A percentile compares a stretch with the other conserved stretches of the same genome.
phyloP scores from a whole-genome alignment of 2,329 filamentous ascomycete genomes.

The Sporothrix dimorphospora region DNA sequence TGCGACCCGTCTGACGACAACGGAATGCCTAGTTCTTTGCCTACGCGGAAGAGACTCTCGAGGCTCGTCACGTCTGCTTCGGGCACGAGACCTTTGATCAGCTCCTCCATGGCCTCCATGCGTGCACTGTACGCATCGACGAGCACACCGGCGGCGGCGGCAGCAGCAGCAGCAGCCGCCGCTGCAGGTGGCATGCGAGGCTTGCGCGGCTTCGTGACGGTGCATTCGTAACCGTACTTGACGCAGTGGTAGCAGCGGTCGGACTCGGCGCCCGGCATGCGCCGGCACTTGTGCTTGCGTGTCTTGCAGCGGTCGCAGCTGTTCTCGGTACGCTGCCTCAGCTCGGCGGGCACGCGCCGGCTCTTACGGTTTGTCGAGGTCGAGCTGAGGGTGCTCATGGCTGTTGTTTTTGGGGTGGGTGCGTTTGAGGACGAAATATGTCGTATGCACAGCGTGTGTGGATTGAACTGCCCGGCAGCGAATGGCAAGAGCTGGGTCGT shows the following conservation, averaged over 20 bases:
- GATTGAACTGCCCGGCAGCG: too few relatives aligned
- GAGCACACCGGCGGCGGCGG: background rate
- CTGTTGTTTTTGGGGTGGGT: background rate
- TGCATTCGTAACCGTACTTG: conserved; percentile 45
- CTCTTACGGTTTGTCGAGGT: conserved; percentile 27
- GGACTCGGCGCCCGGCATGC: conserved; percentile 39
- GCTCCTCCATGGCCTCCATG: conserved; percentile 46
- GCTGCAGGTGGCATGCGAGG: conserved; percentile 31
- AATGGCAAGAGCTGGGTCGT: too few relatives aligned
- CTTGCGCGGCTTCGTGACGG: conserved; percentile 48
- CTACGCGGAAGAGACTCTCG: conserved; percentile 46
- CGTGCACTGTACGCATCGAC: conserved; percentile 47
- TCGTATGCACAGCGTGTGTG: background rate
- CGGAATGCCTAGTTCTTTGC: conserved; percentile 45
- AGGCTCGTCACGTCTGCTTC: conserved; percentile 47
- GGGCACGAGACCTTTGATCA: conserved; percentile 49
- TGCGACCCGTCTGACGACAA: conserved; percentile 37
- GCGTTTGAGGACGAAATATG: background rate
- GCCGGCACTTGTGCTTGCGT: conserved; percentile 50
- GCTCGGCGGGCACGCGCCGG: conserved; percentile 46
- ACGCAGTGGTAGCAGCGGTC: conserved; percentile 46
- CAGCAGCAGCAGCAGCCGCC: conserved; percentile 41
- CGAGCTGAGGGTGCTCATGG: conserved; percentile 5
- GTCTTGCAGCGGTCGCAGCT: conserved; percentile 51
- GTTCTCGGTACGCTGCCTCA: conserved; percentile 50